Conservation (phyloP, 208 protist genomes). For the Zelonia costaricensis region DNA sequence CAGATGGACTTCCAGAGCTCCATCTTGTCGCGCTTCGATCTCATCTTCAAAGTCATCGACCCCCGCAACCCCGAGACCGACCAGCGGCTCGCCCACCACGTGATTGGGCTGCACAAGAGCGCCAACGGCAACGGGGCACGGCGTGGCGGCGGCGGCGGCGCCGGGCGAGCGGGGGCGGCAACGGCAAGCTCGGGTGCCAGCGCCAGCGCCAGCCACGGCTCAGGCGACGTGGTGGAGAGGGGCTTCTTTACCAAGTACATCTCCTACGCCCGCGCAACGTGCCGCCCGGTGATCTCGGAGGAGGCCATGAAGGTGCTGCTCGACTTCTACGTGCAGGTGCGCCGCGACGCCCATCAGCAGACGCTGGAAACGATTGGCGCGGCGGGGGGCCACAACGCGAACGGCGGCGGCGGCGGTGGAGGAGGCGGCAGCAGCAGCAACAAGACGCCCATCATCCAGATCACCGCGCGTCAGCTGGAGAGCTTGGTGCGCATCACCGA, state of each 20-base stretch:
- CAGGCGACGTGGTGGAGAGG: slow-evolving; percentile 50
- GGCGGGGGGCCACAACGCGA: neutral
- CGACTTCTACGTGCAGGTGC: slow-evolving; percentile 97
- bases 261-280: slow-evolving; percentile 89
- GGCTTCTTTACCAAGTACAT: slow-evolving; percentile 97
- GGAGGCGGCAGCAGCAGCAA: slow-evolving; percentile 25
- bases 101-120: slow-evolving; percentile 96
- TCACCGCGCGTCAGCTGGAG: slow-evolving; percentile 96
- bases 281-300: slow-evolving; percentile 90
- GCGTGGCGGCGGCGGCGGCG: slow-evolving; percentile 7
- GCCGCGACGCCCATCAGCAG: slow-evolving; percentile 77
- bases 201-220: too few species aligned
- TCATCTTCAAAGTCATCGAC: slow-evolving; percentile 99
- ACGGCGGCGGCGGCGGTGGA: slow-evolving; percentile 15
- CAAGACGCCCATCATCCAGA: slow-evolving; percentile 90
- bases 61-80: slow-evolving; percentile 93
- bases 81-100: slow-evolving; percentile 94
- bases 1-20: slow-evolving; percentile 98
- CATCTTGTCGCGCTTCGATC: slow-evolving; percentile 99
- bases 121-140: slow-evolving; percentile 39
- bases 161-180: slow-evolving; percentile 30
- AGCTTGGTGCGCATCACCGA: slow-evolving; percentile 97
- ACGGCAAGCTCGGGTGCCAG: too few species aligned
- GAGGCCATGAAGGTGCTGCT: slow-evolving; percentile 92
- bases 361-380: slow-evolving; percentile 58